Evolutionary conservation across 129 eudicot genomes (phyloP), one percentile per base, ranked within the genome.

Genomic region (Saposhnikovia divaricata): DNA sequence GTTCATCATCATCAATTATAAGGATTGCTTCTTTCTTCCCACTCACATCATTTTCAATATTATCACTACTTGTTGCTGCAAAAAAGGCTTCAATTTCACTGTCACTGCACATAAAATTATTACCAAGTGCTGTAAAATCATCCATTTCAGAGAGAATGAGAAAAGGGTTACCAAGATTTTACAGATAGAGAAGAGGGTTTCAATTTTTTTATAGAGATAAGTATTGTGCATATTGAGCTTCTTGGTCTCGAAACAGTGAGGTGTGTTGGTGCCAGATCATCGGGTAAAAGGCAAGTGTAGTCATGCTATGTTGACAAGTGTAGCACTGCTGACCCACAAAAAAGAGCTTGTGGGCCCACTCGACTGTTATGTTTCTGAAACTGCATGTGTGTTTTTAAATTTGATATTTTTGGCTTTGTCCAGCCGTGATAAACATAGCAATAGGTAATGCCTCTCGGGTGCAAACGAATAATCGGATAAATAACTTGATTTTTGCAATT

Each of bases 1-100:
- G 45, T 14, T 78, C 87, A 27, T 81, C 38, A 38, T 38, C 43
- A 12, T 77, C 89, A 59, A 69, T n/a, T n/a, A n/a, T 83, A 73
- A 59, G 34, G n/a, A 59, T n/a, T 9, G 23, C 9, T 31, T 66
- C 42, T 66, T 66, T 14, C 72, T 66, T 66, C 3, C 13, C 12
- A 66, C 39, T 66, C 42, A 28, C 42, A 27, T 28, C 72, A 34
- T 31, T 66, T 12, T 59, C 66, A 23, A n/a, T 23, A 21, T 57
- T 57, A 6, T 65, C 72, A 66, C 5, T 1, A 15, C 21, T 66
- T 66, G 40, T 0, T 13, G 9, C 72, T 14, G 19, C 72, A 28
- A 66, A 28, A 66, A 66, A 15, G 37, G 40, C 72, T 66, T 34
- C 72, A 28, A 66, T 1, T 1, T 66, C 72, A 11, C 9, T 66